Conservation (phyloP, 306 rosid species). For the Inga leiocalycina region DNA sequence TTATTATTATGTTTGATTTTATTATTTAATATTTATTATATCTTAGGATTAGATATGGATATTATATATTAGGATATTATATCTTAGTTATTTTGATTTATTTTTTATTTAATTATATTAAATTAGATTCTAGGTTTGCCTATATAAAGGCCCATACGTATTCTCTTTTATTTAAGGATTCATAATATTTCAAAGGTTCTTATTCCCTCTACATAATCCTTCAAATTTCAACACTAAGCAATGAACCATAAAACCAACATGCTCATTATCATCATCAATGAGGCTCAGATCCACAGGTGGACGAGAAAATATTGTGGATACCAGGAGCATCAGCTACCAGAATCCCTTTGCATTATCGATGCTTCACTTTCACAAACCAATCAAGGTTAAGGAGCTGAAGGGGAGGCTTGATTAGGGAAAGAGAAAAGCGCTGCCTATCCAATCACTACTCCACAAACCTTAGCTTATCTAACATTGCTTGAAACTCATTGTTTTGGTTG, state of each 20-base stretch:
- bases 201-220: too few relatives aligned
- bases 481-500: background rate
- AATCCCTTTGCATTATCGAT: background rate
- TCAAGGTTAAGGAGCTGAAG: background rate
- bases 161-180: too few relatives aligned
- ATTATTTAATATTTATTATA: too few relatives aligned
- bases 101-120: too few relatives aligned
- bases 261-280: background rate
- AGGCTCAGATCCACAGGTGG: background rate
- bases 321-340: background rate
- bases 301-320: background rate
- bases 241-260: background rate
- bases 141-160: too few relatives aligned
- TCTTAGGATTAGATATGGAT: too few relatives aligned
- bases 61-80: too few relatives aligned
- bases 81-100: too few relatives aligned
- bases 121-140: too few relatives aligned
- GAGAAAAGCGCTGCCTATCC: background rate
- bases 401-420: background rate
- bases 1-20: too few relatives aligned
- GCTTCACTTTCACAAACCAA: background rate
- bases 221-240: background rate
- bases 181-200: too few relatives aligned
- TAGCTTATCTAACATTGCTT: background rate
- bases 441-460: background rate